Percentiles rank a stretch among this genome's conserved stretches.
Conservation (phyloP, 345 rosid genomes). For the Eucalyptus regnans region DNA sequence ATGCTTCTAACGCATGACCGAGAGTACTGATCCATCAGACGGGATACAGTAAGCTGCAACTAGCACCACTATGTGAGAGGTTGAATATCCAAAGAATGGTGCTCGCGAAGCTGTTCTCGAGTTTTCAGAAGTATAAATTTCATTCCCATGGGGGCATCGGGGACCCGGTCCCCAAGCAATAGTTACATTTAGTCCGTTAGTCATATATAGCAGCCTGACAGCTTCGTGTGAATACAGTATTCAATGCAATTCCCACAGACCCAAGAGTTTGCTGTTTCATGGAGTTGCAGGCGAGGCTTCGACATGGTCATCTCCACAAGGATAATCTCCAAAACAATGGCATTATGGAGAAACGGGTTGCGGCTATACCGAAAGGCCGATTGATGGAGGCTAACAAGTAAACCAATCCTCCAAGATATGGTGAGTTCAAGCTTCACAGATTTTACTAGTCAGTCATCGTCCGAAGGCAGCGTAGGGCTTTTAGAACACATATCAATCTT, state of each 20-base stretch:
- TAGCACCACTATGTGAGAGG: not conserved
- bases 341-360: not conserved
- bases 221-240: not conserved
- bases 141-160: not conserved
- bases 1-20: not conserved
- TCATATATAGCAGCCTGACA: not conserved
- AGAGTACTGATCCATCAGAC: not conserved
- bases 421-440: not conserved
- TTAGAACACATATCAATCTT: slow-evolving; percentile 50
- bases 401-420: not conserved
- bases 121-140: not conserved
- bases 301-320: not conserved
- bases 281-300: not conserved
- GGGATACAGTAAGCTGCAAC: not conserved
- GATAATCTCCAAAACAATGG: not conserved
- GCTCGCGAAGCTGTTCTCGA: not conserved
- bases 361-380: not conserved
- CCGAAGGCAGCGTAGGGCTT: slow-evolving; percentile 63
- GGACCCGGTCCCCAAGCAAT: not conserved
- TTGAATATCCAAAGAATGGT: not conserved
- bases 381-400: not conserved
- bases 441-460: slow-evolving; percentile 17
- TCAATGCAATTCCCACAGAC: not conserved
- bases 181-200: not conserved
- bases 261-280: not conserved